Evolutionary conservation across 805 yeast species (phyloP).

Genomic region (Wickerhamiella occidentalis): DNA sequence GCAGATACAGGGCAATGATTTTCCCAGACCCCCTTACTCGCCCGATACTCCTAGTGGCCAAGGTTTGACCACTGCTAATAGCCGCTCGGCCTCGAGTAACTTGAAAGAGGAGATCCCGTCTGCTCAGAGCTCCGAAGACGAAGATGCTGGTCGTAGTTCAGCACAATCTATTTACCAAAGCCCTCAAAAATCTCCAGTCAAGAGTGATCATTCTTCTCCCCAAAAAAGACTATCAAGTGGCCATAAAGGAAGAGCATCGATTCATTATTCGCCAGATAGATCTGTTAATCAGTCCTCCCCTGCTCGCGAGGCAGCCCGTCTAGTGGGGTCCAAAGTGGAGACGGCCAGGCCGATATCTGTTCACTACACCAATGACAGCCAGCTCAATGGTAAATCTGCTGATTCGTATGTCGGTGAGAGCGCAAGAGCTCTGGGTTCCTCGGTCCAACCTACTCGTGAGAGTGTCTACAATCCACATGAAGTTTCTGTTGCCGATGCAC

Average conservation of each 20-base stretch:
- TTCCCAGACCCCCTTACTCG: slow-evolving; percentile 1
- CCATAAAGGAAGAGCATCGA: neutral
- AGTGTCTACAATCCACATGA: neutral
- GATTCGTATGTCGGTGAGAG: no score
- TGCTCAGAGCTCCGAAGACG: neutral
- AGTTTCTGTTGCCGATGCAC: no score
- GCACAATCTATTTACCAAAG: neutral
- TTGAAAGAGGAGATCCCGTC: neutral
- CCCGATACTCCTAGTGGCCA: neutral
- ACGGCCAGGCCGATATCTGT: neutral
- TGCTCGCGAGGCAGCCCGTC: neutral
- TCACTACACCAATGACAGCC: no score
- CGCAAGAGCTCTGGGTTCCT: no score
- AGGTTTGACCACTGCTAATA: neutral
- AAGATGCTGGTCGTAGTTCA: neutral
- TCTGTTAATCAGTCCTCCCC: neutral
- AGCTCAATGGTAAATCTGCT: neutral
- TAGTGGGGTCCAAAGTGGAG: neutral
- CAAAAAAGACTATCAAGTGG: neutral
- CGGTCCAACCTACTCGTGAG: neutral
- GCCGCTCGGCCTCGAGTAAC: neutral
- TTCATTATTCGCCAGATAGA: neutral
- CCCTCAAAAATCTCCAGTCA: neutral
- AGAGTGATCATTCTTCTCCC: neutral
- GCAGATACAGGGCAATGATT: neutral